Conservation (phyloP, 208 protist species). For the Naegleria gruberi region DNA sequence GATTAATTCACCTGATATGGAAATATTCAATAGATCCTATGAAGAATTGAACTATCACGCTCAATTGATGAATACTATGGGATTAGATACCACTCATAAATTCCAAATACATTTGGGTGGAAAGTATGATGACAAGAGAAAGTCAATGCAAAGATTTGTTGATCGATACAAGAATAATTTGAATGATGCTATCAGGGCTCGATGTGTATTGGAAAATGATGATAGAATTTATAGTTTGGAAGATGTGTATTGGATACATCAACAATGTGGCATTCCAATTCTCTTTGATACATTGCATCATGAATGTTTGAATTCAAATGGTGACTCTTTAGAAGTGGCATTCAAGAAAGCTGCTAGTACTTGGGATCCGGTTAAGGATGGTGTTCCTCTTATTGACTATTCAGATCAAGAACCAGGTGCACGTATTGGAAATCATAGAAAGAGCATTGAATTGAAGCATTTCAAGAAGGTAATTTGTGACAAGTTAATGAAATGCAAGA, state of each 20-base stretch:
- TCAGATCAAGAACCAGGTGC: not conserved
- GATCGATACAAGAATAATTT: not conserved
- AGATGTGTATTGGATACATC: not conserved
- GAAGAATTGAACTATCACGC: conserved; percentile 10
- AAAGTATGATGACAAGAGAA: not conserved
- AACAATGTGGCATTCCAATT: not conserved
- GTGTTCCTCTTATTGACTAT: conserved; percentile 7
- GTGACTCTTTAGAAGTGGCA: not conserved
- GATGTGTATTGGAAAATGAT: not conserved
- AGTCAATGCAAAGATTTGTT: not conserved
- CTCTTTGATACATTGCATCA: conserved; percentile 13
- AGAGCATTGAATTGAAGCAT: not conserved
- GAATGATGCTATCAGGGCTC: not conserved
- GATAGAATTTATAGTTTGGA: not conserved
- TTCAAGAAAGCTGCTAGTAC: not conserved
- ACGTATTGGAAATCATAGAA: not conserved
- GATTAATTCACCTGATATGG: not conserved
- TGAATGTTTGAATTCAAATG: not conserved
- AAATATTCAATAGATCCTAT: not conserved
- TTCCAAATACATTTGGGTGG: conserved; percentile 17
- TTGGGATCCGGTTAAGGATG: not conserved
- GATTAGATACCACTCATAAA: not conserved
- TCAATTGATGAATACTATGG: not conserved
- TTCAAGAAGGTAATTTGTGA: not conserved
- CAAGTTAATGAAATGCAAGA: not conserved